phyloP scores from a whole-genome alignment of 2,329 filamentous ascomycete species.

The Exophiala alcalophila region DNA sequence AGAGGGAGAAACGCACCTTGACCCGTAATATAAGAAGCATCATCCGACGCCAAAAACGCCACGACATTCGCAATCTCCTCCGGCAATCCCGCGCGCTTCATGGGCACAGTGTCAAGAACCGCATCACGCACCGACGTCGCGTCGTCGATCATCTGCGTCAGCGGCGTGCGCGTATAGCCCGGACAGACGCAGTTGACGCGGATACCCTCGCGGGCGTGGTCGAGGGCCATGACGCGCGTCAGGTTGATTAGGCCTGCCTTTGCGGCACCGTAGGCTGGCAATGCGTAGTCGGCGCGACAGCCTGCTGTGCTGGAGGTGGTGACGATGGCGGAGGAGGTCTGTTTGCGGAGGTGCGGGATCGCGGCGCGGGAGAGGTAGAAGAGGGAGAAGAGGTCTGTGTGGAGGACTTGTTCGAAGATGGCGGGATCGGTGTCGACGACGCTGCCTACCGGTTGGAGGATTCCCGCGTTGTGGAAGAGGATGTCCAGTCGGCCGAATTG shows the following conservation, averaged over 20 bases:
- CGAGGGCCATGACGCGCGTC: constrained; percentile 44
- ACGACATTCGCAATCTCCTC: constrained; percentile 35
- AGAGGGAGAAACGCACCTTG: constrained; percentile 10
- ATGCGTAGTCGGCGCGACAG: constrained; percentile 11
- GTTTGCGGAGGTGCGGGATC: constrained; percentile 87
- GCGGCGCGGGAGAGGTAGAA: constrained; percentile 18
- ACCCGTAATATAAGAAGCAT: constrained; percentile 34
- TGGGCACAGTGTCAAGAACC: constrained; percentile 10
- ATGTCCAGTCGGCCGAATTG: constrained; percentile 61
- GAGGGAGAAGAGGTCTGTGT: constrained; percentile 13
- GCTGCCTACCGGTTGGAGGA: constrained; percentile 38
- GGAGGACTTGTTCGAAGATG: constrained; percentile 91
- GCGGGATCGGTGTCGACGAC: constrained; percentile 70
- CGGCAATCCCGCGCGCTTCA: constrained; percentile 30
- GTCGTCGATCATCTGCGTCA: constrained; percentile 31
- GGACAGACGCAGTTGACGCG: constrained; percentile 44
- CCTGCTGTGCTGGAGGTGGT: constrained; percentile 12
- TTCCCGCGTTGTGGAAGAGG: constrained; percentile 95
- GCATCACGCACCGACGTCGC: background rate
- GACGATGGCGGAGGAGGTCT: constrained; percentile 60
- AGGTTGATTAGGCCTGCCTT: constrained; percentile 49
- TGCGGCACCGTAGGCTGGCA: constrained; percentile 41
- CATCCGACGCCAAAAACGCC: constrained; percentile 33
- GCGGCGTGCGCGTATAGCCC: constrained; percentile 38
- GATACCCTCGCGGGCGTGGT: constrained; percentile 42